These are phyloP conservation scores for Aspergillus calidoustus DNA, from an alignment of 2,329 filamentous ascomycete genomes.

Conservation along the genomic window DNA sequence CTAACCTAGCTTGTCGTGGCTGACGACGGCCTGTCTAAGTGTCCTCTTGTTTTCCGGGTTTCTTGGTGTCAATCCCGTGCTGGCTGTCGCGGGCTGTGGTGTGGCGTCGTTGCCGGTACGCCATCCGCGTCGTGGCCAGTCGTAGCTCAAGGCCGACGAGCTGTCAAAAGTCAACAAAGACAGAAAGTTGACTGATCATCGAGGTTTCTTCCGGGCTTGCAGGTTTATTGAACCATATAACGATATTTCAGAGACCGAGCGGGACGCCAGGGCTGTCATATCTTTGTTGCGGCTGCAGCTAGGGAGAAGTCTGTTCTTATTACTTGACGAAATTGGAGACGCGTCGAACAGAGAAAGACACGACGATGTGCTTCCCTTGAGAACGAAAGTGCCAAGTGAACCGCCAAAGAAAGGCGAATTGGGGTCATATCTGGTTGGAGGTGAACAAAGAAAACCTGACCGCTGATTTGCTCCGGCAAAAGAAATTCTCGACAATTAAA, in stretches of 20 bases:
- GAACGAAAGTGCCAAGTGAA: background rate
- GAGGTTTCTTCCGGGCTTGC: background rate
- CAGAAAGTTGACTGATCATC: constrained; percentile 15
- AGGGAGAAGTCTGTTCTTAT: background rate
- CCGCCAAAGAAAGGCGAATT: background rate
- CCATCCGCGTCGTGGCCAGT: constrained; percentile 1
- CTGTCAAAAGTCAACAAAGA: constrained; percentile 14
- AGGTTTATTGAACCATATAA: constrained; percentile 12
- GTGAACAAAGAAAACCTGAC: background rate
- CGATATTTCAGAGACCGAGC: background rate
- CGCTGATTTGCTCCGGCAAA: background rate
- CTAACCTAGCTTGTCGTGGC: background rate
- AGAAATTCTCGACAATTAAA: background rate
- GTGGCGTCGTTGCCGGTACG: constrained; percentile 4
- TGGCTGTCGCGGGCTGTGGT: background rate
- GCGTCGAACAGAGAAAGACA: background rate
- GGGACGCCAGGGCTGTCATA: background rate
- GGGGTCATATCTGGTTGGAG: background rate
- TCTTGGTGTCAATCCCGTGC: background rate
- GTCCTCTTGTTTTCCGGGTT: background rate
- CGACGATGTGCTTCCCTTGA: background rate
- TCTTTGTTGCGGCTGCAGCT: constrained; percentile 10
- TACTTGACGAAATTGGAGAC: background rate
- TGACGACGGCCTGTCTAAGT: background rate
- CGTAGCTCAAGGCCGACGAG: background rate